A percentile compares a stretch with the other conserved stretches of the same genome.
phyloP scores from a whole-genome alignment of 2,329 filamentous ascomycete genomes.

The Ascochyta pisi region DNA sequence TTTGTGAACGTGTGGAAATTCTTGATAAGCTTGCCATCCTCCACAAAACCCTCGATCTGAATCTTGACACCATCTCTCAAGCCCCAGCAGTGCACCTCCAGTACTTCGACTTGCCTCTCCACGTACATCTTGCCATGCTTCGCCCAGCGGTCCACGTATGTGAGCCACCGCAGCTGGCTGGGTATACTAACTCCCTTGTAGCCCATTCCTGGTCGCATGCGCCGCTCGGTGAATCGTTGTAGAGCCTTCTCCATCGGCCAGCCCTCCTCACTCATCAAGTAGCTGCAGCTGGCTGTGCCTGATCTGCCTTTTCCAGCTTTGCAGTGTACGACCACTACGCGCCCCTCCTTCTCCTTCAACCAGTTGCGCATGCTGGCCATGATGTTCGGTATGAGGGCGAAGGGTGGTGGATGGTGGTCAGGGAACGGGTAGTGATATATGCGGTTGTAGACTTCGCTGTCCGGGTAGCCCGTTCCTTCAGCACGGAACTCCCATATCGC shows the following conservation, averaged over 20 bases:
- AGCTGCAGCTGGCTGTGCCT: constrained; percentile 86
- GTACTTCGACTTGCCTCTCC: constrained; percentile 81
- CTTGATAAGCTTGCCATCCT: constrained; percentile 89
- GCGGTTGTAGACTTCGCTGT: constrained; percentile 82
- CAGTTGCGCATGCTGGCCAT: constrained; percentile 93
- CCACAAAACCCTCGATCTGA: constrained; percentile 80
- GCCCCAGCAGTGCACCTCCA: constrained; percentile 91
- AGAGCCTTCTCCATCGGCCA: constrained; percentile 71
- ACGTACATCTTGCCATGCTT: constrained; percentile 77
- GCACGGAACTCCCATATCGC: constrained; percentile 98
- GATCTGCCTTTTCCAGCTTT: constrained; percentile 96
- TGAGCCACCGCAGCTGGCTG: constrained; percentile 85
- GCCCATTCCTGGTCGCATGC: constrained; percentile 90
- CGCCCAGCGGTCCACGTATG: constrained; percentile 89
- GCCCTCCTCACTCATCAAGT: constrained; percentile 85
- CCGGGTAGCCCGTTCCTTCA: constrained; percentile 94
- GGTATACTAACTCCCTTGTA: constrained; percentile 84
- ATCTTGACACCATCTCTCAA: constrained; percentile 87
- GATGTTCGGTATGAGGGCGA: constrained; percentile 84
- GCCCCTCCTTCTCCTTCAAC: constrained; percentile 61
- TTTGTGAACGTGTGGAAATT: constrained; percentile 80
- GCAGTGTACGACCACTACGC: constrained; percentile 92
- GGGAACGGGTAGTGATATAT: constrained; percentile 95
- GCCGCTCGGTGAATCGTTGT: constrained; percentile 74
- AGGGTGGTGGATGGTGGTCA: constrained; percentile 96